Evolutionary conservation across 805 yeast genomes (phyloP).

Genomic region (Metschnikowia lachancei): DNA sequence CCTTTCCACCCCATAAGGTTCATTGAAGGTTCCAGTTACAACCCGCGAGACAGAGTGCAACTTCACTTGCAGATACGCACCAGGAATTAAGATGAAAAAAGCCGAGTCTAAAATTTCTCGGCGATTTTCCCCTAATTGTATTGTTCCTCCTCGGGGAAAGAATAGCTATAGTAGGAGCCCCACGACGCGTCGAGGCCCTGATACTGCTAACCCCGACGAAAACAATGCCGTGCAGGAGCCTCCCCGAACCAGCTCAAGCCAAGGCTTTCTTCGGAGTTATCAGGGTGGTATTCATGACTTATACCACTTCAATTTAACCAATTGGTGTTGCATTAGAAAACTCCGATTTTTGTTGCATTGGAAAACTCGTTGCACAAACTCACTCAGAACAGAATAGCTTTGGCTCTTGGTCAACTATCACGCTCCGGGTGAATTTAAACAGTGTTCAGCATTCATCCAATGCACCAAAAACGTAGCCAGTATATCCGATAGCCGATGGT

Average conservation of each 20-base stretch:
- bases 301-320: background rate
- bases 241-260: background rate
- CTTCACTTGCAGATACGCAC: background rate
- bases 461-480: background rate
- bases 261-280: background rate
- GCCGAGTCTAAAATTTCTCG: background rate
- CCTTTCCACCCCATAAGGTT: background rate
- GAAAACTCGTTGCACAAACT: too few relatives aligned
- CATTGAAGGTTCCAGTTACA: background rate
- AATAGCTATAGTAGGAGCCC: background rate
- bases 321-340: background rate
- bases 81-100: background rate
- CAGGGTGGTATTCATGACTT: background rate
- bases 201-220: background rate
- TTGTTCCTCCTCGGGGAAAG: background rate
- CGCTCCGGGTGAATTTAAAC: too few relatives aligned
- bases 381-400: too few relatives aligned
- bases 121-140: background rate
- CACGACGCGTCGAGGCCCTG: background rate
- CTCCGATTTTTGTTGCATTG: too few relatives aligned
- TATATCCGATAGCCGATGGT: background rate
- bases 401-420: too few relatives aligned
- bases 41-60: background rate
- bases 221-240: background rate
- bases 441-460: background rate